phyloP scores from a whole-genome alignment of 805 yeast genomes.

The Scheffersomyces ergatensis region DNA sequence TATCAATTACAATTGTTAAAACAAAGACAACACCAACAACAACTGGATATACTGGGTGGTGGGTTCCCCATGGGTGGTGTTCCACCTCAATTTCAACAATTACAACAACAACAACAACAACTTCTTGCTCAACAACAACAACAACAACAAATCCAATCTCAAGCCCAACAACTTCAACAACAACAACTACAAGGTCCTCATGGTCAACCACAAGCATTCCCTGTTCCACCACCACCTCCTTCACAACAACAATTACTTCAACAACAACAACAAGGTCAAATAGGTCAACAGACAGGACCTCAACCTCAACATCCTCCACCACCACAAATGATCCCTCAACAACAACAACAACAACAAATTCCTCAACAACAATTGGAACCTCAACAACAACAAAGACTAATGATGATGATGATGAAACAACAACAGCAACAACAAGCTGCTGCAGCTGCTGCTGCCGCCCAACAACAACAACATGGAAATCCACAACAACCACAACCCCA shows the following conservation, averaged over 20 bases:
- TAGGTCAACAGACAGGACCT: too few species aligned
- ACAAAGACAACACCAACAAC: conserved; percentile 54
- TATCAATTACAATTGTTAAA: conserved; percentile 60
- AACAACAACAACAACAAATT: conserved; percentile 10
- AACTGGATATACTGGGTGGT: conserved; percentile 32
- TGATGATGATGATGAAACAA: conserved; percentile 5
- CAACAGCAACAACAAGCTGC: conserved; percentile 26
- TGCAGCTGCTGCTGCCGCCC: conserved; percentile 2
- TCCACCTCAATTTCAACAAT: conserved; percentile 17
- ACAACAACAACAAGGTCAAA: conserved; percentile 6
- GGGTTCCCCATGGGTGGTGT: too few species aligned
- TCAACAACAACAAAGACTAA: conserved; percentile 5
- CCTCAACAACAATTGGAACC: conserved; percentile 24
- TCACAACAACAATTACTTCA: conserved; percentile 3
- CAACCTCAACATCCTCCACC: conserved; percentile 4
- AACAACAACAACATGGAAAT: conserved; percentile 14
- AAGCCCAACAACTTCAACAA: too few species aligned
- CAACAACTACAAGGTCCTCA: conserved; percentile 11
- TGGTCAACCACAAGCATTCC: not conserved
- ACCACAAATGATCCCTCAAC: conserved; percentile 17
- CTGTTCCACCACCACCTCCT: not conserved
- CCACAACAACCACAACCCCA: conserved; percentile 5
- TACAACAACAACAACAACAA: conserved; percentile 19
- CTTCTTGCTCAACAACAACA: conserved; percentile 22
- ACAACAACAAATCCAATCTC: conserved; percentile 1